A percentile compares a stretch with the other conserved stretches of the same genome.
Conservation (phyloP, 2,329 filamentous ascomycete genomes). For the Talaromyces piceae region DNA sequence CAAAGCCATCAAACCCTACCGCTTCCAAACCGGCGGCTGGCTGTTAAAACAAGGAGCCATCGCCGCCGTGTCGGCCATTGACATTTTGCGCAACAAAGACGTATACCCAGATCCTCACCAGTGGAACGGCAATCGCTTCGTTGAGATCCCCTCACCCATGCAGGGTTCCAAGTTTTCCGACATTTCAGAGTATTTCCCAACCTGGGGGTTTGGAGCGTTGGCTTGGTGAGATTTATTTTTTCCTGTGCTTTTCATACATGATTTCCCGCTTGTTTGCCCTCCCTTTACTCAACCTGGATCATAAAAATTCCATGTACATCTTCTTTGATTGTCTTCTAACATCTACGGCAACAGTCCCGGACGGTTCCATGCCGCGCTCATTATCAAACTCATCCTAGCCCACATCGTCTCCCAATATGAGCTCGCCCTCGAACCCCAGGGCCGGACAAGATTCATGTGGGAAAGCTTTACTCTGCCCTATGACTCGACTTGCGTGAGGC, state of each 20-base stretch:
- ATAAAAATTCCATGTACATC: too few relatives aligned
- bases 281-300: not conserved
- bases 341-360: not conserved
- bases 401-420: not conserved
- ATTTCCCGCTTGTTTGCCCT: not conserved
- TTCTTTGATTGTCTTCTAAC: too few relatives aligned
- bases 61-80: not conserved
- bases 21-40: not conserved
- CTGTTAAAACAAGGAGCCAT: not conserved
- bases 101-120: not conserved
- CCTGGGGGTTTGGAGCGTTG: not conserved
- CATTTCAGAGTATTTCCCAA: not conserved
- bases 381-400: constrained; percentile 1
- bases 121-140: not conserved
- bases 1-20: constrained; percentile 2
- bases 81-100: not conserved
- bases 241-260: too few relatives aligned
- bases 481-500: not conserved
- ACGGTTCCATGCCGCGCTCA: not conserved
- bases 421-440: not conserved
- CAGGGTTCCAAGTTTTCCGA: not conserved
- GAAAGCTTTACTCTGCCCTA: constrained; percentile 1
- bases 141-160: not conserved
- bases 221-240: constrained; percentile 1
- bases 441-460: not conserved